A percentile compares a stretch with the other conserved stretches of the same genome.
Conservation (phyloP, 2,329 filamentous ascomycete species). For the Ophiostoma australiae region DNA sequence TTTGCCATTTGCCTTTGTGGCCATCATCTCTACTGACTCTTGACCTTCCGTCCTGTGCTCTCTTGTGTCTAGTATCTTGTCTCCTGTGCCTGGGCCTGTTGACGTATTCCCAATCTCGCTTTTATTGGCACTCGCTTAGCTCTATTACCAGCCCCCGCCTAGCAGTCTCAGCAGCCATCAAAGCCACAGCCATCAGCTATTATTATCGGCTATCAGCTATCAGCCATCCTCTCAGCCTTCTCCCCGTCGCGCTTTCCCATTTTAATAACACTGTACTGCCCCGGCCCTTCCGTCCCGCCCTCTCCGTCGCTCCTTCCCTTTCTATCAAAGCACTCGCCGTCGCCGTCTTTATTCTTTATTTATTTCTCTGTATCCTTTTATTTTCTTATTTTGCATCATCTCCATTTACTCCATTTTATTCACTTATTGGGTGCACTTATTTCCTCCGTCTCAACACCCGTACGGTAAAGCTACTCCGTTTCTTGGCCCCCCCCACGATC, state of each 20-base stretch:
- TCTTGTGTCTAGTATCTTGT: neutral
- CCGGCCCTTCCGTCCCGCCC: slow-evolving; percentile 21
- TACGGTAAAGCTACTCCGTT: slow-evolving; percentile 6
- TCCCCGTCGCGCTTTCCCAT: neutral
- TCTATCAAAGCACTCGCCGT: neutral
- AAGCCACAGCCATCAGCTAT: slow-evolving; percentile 3
- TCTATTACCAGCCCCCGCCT: neutral
- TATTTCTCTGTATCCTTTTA: neutral
- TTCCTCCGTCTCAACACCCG: neutral
- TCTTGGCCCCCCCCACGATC: neutral
- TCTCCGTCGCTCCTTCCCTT: slow-evolving; percentile 19
- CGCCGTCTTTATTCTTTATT: neutral
- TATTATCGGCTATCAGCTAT: neutral
- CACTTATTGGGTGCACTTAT: neutral
- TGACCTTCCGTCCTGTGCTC: neutral
- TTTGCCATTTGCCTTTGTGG: neutral
- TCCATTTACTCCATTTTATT: neutral
- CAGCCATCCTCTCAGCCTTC: slow-evolving; percentile 9
- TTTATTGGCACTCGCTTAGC: slow-evolving; percentile 7
- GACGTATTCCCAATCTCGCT: slow-evolving; percentile 2
- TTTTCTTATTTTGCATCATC: neutral
- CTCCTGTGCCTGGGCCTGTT: neutral
- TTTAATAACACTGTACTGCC: neutral
- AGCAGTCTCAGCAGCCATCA: neutral
- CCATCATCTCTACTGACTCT: neutral